Base-by-base conservation (phyloP, 1,139 yeast species). In the Candida labiduridarum region DNA sequence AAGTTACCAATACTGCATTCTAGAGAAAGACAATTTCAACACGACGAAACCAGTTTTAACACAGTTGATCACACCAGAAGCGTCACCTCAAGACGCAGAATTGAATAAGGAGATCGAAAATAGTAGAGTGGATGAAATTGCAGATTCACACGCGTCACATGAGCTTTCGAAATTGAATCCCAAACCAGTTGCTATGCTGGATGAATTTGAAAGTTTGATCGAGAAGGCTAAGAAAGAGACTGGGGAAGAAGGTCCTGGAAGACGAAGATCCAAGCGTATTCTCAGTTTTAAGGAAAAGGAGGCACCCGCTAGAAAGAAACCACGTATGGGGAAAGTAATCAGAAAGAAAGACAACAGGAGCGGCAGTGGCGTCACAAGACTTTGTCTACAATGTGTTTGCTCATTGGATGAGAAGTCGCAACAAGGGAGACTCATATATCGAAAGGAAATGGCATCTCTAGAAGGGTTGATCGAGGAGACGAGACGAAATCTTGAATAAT, bases 1-100 rank as follows among this genome's bases (percentile, higher is more conserved):
- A 16, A 66, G 74, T 0, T 73, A 69, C 56, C 75, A 69, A 47
- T 75, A 71, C 55, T 71, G 76, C 57, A 57, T 64, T 19, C 59
- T 72, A 42, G 63, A 69, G 52, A 71, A 71, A 48, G 49, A 58
- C 51, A 53, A n/a, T 70, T 63, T 44, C 43, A 41, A 18, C 14
- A 30, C 34, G 41, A 15, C 12, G 31, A 39, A 16, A 36, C 15
- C 16, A 5, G n/a, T 19, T 10, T 41, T 45, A 11, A 16, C 19
- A 12, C 51, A 52, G 33, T 49, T 52, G 29, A 33, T 48, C 2
- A 48, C 55, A 8, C 56, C 56, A 2, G 48, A 52, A 10, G 19
- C 50, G 15, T 50, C 56, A 11, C 56, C 56, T 11, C 52, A 52
- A 18, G 56, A 50, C 29, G 29, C 4, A 8, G 19, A 10, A 11